Conservation (phyloP, 331 rosid genomes). For the Rhamnella rubrinervis region DNA sequence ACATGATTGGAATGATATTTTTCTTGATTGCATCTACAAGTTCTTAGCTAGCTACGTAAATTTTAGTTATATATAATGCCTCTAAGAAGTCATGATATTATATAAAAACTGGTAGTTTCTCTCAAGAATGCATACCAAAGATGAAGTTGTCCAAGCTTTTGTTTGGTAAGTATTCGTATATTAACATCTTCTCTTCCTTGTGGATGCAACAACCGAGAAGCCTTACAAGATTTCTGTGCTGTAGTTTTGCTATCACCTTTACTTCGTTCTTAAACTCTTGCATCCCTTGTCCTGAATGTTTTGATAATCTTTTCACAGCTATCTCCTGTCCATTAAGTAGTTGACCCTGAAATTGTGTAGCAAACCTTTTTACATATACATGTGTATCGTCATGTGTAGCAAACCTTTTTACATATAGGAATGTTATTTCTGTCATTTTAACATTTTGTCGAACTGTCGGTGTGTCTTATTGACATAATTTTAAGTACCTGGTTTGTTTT, state of each 20-base stretch:
- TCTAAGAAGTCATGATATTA: background rate
- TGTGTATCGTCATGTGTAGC: too few relatives aligned
- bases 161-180: background rate
- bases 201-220: background rate
- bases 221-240: background rate
- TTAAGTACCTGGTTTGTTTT: too few relatives aligned
- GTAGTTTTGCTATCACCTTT: background rate
- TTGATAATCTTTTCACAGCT: background rate
- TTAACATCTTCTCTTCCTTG: background rate
- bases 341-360: background rate
- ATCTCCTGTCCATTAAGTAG: background rate
- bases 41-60: background rate
- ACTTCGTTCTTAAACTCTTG: background rate
- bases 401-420: too few relatives aligned
- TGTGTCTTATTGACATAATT: too few relatives aligned
- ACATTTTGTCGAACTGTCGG: too few relatives aligned
- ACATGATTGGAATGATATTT: too few relatives aligned
- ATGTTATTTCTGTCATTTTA: too few relatives aligned
- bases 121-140: background rate
- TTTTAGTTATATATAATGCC: background rate
- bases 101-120: background rate
- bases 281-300: background rate
- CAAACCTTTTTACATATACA: too few relatives aligned
- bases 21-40: too few relatives aligned
- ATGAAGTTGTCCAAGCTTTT: background rate